Percentiles rank a stretch among this genome's conserved stretches.
Evolutionary conservation across 148 eudicot species (phyloP).

Genomic region (Nepenthes mirabilis): DNA sequence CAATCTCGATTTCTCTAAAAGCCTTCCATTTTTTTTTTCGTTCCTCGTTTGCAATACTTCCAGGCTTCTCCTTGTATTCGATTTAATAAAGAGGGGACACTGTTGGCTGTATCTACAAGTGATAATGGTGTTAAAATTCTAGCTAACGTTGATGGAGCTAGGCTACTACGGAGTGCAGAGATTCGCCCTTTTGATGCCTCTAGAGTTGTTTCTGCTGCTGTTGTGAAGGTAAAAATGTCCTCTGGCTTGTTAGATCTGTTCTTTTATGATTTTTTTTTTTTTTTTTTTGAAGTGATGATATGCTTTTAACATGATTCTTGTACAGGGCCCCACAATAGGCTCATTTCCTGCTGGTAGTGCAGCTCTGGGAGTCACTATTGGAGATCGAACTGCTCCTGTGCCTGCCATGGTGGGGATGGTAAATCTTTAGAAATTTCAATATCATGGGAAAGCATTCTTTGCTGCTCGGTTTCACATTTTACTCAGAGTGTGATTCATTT

Average conservation of each 20-base stretch:
- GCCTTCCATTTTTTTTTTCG: slow-evolving; percentile 6
- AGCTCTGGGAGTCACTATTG: slow-evolving; percentile 33
- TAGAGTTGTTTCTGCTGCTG: slow-evolving; percentile 41
- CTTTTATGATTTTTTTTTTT: background rate
- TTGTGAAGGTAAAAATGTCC: slow-evolving; percentile 38
- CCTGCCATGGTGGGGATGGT: slow-evolving; percentile 51
- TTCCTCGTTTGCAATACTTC: slow-evolving; percentile 6
- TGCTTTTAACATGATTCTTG: slow-evolving; percentile 8
- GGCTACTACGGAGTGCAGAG: slow-evolving; percentile 42
- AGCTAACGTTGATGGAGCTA: slow-evolving; percentile 64
- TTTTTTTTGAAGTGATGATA: background rate
- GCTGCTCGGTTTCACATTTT: background rate
- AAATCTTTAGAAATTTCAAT: slow-evolving; percentile 4
- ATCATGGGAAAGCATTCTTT: background rate
- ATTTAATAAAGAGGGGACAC: slow-evolving; percentile 78
- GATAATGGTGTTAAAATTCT: slow-evolving; percentile 83
- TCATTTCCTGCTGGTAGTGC: slow-evolving; percentile 45
- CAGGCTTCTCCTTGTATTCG: slow-evolving; percentile 89
- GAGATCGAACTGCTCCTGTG: slow-evolving; percentile 48
- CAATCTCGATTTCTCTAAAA: background rate
- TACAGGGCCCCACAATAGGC: slow-evolving; percentile 44
- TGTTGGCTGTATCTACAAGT: slow-evolving; percentile 77
- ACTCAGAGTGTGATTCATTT: background rate
- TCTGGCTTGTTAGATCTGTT: slow-evolving; percentile 5
- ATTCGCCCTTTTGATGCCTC: slow-evolving; percentile 62